These are phyloP conservation scores for Actinidia polygama DNA, from an alignment of 179 eudicot genomes.

Conservation along the genomic window DNA sequence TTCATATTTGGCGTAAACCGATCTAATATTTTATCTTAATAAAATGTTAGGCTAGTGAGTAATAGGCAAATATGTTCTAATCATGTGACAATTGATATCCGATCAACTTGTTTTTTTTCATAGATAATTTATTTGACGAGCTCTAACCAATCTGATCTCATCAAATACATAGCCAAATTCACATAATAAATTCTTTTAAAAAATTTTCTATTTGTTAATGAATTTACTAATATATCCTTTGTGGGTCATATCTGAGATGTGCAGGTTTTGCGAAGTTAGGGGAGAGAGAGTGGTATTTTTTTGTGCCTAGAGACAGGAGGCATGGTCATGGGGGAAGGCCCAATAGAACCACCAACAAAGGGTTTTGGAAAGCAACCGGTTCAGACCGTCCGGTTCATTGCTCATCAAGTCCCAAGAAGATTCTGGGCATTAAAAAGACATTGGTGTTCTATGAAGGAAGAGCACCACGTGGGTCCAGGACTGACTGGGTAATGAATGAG, in stretches of 20 bases:
- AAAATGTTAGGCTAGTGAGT: too few relatives aligned
- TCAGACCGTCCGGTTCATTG: conserved; percentile 67
- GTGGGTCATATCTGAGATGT: neutral
- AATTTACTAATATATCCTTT: neutral
- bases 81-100: too few relatives aligned
- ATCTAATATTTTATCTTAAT: too few relatives aligned
- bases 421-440: conserved; percentile 76
- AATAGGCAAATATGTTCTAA: too few relatives aligned
- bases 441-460: conserved; percentile 87
- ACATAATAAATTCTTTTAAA: neutral
- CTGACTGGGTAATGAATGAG: conserved; percentile 94
- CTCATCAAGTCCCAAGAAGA: conserved; percentile 54
- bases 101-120: too few relatives aligned
- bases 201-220: neutral
- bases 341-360: conserved; percentile 72
- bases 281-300: conserved; percentile 92
- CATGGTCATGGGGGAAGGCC: conserved; percentile 85
- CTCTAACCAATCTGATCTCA: too few relatives aligned
- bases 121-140: too few relatives aligned
- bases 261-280: conserved; percentile 82
- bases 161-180: too few relatives aligned
- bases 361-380: conserved; percentile 97
- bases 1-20: too few relatives aligned
- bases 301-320: conserved; percentile 77
- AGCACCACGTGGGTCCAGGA: conserved; percentile 80